phyloP scores from a whole-genome alignment of 2,329 filamentous ascomycete genomes.

The Ascochyta lentis region DNA sequence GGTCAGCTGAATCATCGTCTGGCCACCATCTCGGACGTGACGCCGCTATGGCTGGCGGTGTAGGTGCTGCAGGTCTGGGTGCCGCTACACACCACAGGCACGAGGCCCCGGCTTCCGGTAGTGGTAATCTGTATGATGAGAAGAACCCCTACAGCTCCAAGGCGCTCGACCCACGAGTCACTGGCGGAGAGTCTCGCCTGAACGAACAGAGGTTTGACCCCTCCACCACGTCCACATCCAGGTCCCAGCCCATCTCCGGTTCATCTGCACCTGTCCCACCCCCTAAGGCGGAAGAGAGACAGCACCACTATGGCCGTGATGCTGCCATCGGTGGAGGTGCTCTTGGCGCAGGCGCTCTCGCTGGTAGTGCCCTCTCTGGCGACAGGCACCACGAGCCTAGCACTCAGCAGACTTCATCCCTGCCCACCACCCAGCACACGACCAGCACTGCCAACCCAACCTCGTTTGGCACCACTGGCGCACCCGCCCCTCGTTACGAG shows the following conservation, averaged over 20 bases:
- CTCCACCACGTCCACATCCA: constrained; percentile 13
- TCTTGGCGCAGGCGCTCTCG: constrained; percentile 38
- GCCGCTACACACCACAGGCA: constrained; percentile 22
- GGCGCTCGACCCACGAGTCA: constrained; percentile 37
- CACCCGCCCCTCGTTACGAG: background rate
- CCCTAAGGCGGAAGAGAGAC: constrained; percentile 17
- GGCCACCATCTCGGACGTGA: constrained; percentile 37
- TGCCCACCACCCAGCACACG: constrained; percentile 12
- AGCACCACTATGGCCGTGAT: constrained; percentile 35
- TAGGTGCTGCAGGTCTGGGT: constrained; percentile 32
- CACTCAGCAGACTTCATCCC: background rate
- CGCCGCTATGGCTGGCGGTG: constrained; percentile 36
- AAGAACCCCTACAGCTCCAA: constrained; percentile 37
- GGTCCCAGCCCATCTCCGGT: constrained; percentile 15
- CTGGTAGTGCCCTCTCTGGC: constrained; percentile 1
- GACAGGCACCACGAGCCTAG: background rate
- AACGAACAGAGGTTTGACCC: constrained; percentile 33
- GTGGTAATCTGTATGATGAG: constrained; percentile 23
- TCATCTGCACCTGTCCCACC: constrained; percentile 11
- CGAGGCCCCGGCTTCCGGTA: constrained; percentile 21
- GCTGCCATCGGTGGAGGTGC: constrained; percentile 29
- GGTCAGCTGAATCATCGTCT: constrained; percentile 16
- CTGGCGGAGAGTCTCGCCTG: constrained; percentile 21
- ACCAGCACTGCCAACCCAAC: constrained; percentile 7
- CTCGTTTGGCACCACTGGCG: constrained; percentile 1